These are phyloP conservation scores for Bolboschoenoplectus hybrid DNA, from an alignment of 202 grass and related monocot species.

Conservation along the genomic window DNA sequence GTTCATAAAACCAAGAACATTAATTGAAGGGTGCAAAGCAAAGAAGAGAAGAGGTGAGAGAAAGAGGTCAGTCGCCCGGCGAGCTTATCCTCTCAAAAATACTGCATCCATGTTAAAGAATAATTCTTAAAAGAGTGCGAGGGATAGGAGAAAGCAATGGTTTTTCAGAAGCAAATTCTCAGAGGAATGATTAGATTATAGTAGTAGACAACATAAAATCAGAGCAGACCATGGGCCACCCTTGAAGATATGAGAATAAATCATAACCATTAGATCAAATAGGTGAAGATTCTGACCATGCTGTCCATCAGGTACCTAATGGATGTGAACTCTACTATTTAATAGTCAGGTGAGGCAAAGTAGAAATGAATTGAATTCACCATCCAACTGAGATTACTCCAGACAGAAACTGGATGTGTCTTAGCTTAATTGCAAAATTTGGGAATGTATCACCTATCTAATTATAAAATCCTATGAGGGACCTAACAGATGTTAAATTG, in stretches of 20 bases:
- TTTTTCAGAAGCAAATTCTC: neutral
- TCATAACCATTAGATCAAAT: neutral
- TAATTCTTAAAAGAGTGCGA: neutral
- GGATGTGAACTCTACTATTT: neutral
- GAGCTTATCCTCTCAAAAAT: neutral
- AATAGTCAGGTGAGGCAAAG: neutral
- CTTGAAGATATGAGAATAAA: neutral
- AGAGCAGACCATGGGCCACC: neutral
- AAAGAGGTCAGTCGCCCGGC: neutral
- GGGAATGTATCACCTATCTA: neutral
- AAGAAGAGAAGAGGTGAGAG: conserved; percentile 13
- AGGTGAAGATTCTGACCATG: neutral
- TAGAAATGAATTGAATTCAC: neutral
- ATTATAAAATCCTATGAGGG: neutral
- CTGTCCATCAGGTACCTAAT: neutral
- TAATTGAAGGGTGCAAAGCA: neutral
- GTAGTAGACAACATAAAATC: neutral
- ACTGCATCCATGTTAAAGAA: neutral
- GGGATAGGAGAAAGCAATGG: neutral
- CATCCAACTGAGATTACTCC: neutral
- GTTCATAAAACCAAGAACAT: neutral
- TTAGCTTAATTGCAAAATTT: neutral
- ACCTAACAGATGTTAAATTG: neutral
- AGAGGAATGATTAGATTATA: neutral
- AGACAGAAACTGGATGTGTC: neutral